Conservation (phyloP, 805 yeast genomes). For the Zygosaccharomyces bailii region DNA sequence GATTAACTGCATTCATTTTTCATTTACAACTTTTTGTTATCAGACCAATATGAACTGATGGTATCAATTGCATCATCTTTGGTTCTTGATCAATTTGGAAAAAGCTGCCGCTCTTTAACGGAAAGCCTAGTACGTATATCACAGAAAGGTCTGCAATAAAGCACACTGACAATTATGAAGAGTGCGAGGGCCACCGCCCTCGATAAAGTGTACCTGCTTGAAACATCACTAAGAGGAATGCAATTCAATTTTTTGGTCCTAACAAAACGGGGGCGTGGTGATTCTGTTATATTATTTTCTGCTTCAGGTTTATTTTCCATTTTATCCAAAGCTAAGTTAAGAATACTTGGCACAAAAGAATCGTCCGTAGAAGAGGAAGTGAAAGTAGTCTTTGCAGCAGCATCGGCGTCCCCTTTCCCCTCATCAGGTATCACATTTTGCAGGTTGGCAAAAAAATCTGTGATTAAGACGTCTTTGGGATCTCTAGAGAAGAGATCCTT, state of each 20-base stretch:
- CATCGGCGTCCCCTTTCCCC: slow-evolving; percentile 44
- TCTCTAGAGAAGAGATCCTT: slow-evolving; percentile 72
- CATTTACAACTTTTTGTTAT: too few relatives aligned
- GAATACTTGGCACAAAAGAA: slow-evolving; percentile 13
- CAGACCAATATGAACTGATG: too few relatives aligned
- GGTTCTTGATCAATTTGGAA: too few relatives aligned
- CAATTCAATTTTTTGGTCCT: slow-evolving; percentile 8
- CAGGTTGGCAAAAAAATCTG: slow-evolving; percentile 93
- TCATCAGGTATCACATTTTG: slow-evolving; percentile 71
- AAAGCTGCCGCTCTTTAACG: not conserved
- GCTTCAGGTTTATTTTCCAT: slow-evolving; percentile 2
- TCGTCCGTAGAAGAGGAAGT: slow-evolving; percentile 7
- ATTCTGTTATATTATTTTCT: not conserved
- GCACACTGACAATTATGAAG: not conserved
- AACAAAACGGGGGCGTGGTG: not conserved
- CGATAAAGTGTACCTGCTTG: not conserved
- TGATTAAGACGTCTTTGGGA: slow-evolving; percentile 59
- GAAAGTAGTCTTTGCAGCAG: not conserved
- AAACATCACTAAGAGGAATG: not conserved
- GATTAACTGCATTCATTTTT: slow-evolving; percentile 4
- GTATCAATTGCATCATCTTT: too few relatives aligned
- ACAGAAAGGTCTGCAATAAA: not conserved
- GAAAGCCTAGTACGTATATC: not conserved
- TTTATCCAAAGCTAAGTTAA: slow-evolving; percentile 20
- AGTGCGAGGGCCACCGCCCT: not conserved